Conservation (phyloP, 1,284 basidiomycete species). For the Mycosarcoma maydis region DNA sequence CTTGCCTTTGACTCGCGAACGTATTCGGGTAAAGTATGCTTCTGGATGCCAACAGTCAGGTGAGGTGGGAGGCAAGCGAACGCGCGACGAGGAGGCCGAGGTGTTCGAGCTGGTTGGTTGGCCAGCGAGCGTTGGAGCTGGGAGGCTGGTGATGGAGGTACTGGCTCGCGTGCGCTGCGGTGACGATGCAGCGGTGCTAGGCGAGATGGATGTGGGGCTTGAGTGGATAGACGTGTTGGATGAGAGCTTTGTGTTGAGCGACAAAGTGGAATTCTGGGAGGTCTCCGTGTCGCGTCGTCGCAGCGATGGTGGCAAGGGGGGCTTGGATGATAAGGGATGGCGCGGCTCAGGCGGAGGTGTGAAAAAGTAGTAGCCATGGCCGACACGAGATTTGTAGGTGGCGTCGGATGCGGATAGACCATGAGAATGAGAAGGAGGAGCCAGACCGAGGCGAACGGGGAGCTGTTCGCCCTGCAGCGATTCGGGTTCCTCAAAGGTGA, state of each 20-base stretch:
- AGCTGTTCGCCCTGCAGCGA: conserved; percentile 35
- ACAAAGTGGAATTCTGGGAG: conserved; percentile 1
- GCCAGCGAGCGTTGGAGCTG: conserved; percentile 9
- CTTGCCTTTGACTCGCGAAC: conserved; percentile 36
- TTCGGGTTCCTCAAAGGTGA: conserved; percentile 32
- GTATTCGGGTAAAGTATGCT: conserved; percentile 32
- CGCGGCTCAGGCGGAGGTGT: conserved; percentile 38
- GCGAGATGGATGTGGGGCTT: conserved; percentile 16
- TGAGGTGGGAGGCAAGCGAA: conserved; percentile 23
- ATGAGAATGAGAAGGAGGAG: conserved; percentile 41
- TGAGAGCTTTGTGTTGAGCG: conserved; percentile 1
- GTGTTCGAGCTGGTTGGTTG: conserved; percentile 3
- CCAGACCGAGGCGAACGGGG: conserved; percentile 51
- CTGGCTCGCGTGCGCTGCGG: conserved; percentile 15
- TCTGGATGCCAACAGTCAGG: conserved; percentile 47
- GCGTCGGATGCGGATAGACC: conserved; percentile 17
- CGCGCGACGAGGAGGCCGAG: background rate
- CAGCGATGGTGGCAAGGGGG: background rate
- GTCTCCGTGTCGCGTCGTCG: conserved; percentile 22
- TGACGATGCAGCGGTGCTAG: background rate
- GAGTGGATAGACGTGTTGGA: background rate
- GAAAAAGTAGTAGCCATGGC: conserved; percentile 53
- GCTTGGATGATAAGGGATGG: background rate
- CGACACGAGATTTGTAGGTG: conserved; percentile 40
- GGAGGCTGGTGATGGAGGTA: conserved; percentile 14